These are phyloP conservation scores for Neoboletus subvelutipes DNA, from an alignment of 768 basidiomycete species.

Conservation along the genomic window DNA sequence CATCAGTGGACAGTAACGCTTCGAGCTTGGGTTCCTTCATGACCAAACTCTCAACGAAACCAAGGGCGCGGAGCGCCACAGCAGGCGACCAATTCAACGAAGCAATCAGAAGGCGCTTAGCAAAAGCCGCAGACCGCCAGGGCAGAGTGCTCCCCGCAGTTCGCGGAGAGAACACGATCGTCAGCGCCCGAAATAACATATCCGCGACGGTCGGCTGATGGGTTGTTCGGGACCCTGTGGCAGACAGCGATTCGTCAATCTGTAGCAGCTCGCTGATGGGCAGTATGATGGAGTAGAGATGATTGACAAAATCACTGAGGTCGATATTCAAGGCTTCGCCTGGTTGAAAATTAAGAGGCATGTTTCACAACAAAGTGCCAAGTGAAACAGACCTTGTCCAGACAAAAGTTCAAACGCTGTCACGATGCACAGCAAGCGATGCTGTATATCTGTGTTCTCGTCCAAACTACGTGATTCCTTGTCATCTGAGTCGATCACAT, in stretches of 20 bases:
- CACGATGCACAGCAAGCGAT: constrained; percentile 79
- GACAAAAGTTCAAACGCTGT: constrained; percentile 97
- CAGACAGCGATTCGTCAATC: constrained; percentile 52
- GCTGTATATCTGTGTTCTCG: constrained; percentile 46
- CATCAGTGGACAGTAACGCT: constrained; percentile 83
- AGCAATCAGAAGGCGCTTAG: constrained; percentile 84
- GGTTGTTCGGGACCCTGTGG: constrained; percentile 25
- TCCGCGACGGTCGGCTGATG: constrained; percentile 48
- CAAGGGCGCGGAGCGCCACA: constrained; percentile 63
- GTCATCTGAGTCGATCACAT: constrained; percentile 41
- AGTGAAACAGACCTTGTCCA: constrained; percentile 72
- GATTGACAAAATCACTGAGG: constrained; percentile 81
- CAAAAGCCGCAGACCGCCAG: constrained; percentile 85
- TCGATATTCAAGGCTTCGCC: constrained; percentile 98
- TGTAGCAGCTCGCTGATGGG: constrained; percentile 66
- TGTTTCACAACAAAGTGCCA: constrained; percentile 8
- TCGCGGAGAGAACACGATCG: constrained; percentile 78
- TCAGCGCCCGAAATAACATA: constrained; percentile 84
- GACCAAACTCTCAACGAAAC: constrained; percentile 71
- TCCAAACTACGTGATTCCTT: constrained; percentile 29
- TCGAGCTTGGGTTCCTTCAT: constrained; percentile 79
- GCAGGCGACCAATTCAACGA: constrained; percentile 78
- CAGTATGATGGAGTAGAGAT: constrained; percentile 79
- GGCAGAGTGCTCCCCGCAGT: constrained; percentile 56
- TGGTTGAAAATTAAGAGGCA: constrained; percentile 29